phyloP scores from a whole-genome alignment of 352 stramenopile genomes.

The Blastocystis sp. region DNA sequence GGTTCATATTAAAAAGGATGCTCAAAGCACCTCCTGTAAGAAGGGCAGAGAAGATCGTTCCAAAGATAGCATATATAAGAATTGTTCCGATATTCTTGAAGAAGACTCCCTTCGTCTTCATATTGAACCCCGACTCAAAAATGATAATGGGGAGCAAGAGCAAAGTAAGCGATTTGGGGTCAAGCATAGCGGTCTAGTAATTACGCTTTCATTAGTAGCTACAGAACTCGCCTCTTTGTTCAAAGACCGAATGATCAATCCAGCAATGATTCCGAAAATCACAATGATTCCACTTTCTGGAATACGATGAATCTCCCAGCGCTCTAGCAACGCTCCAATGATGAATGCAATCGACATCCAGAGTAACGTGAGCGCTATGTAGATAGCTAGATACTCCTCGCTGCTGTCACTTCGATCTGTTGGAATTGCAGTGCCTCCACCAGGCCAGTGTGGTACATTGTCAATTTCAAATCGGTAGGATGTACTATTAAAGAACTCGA shows the following conservation, averaged over 20 bases:
- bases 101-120: conserved; percentile 78
- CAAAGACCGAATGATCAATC: conserved; percentile 29
- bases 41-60: conserved; percentile 77
- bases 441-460: conserved; percentile 32
- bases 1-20: conserved; percentile 70
- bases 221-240: neutral
- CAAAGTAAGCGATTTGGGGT: conserved; percentile 65
- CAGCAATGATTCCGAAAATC: conserved; percentile 64
- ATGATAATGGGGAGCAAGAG: conserved; percentile 79
- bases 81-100: conserved; percentile 81
- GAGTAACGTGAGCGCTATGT: conserved; percentile 19
- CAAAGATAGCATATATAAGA: conserved; percentile 76
- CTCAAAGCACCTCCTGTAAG: conserved; percentile 72
- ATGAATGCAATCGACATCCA: conserved; percentile 54
- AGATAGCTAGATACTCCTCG: conserved; percentile 10
- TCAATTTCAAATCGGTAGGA: neutral
- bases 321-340: conserved; percentile 19
- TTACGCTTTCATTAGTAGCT: neutral
- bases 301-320: neutral
- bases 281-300: conserved; percentile 63
- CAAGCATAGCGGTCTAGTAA: conserved; percentile 62
- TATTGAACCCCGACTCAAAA: conserved; percentile 82
- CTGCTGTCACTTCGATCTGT: conserved; percentile 55
- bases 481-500: neutral
- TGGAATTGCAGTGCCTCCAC: conserved; percentile 48